Conservation (phyloP, 192 early-diverging fungal species). For the Linnemannia elongata region DNA sequence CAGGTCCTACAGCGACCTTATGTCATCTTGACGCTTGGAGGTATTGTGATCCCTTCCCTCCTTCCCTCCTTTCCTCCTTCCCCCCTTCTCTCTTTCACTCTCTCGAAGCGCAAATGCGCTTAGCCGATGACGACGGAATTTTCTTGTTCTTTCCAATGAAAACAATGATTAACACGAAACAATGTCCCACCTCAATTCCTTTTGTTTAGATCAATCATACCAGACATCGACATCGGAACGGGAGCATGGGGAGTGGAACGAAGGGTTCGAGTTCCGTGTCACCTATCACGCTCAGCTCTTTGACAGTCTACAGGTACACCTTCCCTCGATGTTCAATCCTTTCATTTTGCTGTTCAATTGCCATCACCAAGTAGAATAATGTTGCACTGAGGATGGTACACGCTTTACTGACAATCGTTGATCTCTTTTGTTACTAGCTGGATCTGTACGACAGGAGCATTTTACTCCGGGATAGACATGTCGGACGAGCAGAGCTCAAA, state of each 20-base stretch:
- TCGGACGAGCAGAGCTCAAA: conserved; percentile 79
- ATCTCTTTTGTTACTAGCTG: conserved; percentile 44
- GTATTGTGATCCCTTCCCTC: conserved; percentile 27
- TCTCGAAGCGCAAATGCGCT: not conserved
- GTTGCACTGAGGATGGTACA: not conserved
- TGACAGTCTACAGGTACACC: conserved; percentile 69
- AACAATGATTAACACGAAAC: conserved; percentile 2
- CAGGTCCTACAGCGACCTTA: conserved; percentile 71
- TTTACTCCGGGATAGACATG: conserved; percentile 71
- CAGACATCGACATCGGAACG: conserved; percentile 73
- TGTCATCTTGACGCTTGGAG: conserved; percentile 73
- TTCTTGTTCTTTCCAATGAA: not conserved
- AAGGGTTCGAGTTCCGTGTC: conserved; percentile 77
- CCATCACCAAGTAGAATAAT: not conserved
- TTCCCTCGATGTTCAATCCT: not conserved
- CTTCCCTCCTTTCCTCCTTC: not conserved
- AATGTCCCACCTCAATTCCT: not conserved
- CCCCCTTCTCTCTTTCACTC: not conserved
- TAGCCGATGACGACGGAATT: not conserved
- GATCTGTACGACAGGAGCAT: conserved; percentile 77
- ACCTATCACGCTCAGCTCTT: conserved; percentile 83
- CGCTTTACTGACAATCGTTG: not conserved
- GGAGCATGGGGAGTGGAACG: conserved; percentile 75
- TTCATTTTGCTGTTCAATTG: not conserved
- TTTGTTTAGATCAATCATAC: conserved; percentile 67